Base-by-base conservation (phyloP, 768 basidiomycete species). In the Aureoboletus auriporus region DNA sequence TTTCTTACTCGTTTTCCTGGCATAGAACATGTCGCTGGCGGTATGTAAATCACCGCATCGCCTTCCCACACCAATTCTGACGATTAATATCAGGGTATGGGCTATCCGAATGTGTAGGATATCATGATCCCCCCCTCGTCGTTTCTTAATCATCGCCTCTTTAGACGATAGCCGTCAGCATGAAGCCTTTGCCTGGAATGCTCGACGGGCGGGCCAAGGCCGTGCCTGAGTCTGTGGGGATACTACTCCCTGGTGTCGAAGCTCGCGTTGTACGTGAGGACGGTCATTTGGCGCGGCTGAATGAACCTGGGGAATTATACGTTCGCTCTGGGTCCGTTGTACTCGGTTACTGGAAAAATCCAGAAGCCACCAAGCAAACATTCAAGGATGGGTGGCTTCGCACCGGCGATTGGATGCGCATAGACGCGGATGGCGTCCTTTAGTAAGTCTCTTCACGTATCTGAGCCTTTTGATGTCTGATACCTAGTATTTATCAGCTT, bases 301-400 rank as follows among this genome's bases (percentile, higher is more conserved):
- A 78, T 52, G 86, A 89, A 60, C 67, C 76, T 0, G 89, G 86
- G 1, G 86, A 91, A 53, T 65, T 90, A 6, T 80, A 76, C 69
- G 57, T 89, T 8, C 72, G 69, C 33, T 76, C 83, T 13, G 60
- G 49, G 0, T 84, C 79, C 51, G 61, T 88, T 27, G 76, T 79
- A 0, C 59, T 79, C 0, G 89, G 89, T 0, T 92, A 91, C 63
- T 84, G 79, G 78, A 78, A 82, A 38, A 84, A 90, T 59, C 75
- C 79, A 42, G 72, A 76, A 50, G 83, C 86, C 0, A 88, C 79
- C 23, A 67, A 69, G 43, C 78, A 80, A 55, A 83, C 86, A 1
- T 91, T 90, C 59, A 54, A 47, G 10, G 72, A 78, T 39, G 86
- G 87, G 17, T 92, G 89, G 89, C 55, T 92, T 20, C 72, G 70